These are phyloP conservation scores for Flaveria trinervia DNA, from an alignment of 129 eudicot genomes.

Conservation along the genomic window DNA sequence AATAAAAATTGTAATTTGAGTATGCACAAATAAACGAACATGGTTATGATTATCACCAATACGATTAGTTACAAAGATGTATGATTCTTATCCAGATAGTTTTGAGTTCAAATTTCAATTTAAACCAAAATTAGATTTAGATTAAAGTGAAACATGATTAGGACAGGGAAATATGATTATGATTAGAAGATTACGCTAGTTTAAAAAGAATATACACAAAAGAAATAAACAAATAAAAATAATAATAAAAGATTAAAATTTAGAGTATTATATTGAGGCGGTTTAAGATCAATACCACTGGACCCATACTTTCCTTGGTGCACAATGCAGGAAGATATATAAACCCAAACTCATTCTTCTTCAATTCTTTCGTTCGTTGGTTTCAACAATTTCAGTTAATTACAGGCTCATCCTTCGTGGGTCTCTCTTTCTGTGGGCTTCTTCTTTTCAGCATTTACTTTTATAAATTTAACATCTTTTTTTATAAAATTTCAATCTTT, in stretches of 20 bases:
- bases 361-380: slow-evolving; percentile 18
- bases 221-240: background rate
- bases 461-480: background rate
- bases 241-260: background rate
- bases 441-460: background rate
- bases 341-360: slow-evolving; percentile 20
- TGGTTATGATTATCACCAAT: too few species aligned
- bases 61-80: too few species aligned
- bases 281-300: slow-evolving; percentile 20
- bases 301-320: slow-evolving; percentile 21
- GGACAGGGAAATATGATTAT: too few species aligned
- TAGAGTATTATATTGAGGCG: slow-evolving; percentile 15
- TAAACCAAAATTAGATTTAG: too few species aligned
- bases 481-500: background rate
- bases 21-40: too few species aligned
- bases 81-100: too few species aligned
- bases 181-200: too few species aligned
- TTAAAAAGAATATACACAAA: too few species aligned
- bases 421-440: slow-evolving; percentile 9
- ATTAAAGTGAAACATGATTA: too few species aligned
- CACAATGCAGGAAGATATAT: slow-evolving; percentile 30
- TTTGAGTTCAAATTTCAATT: too few species aligned
- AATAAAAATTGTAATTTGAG: too few species aligned
- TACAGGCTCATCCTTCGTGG: slow-evolving; percentile 4
- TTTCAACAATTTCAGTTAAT: slow-evolving; percentile 33